Percentiles rank a stretch among this genome's conserved stretches.
These are phyloP conservation scores for Paecilomyces sp. DNA, from an alignment of 2,329 filamentous ascomycete genomes.

Conservation along the genomic window DNA sequence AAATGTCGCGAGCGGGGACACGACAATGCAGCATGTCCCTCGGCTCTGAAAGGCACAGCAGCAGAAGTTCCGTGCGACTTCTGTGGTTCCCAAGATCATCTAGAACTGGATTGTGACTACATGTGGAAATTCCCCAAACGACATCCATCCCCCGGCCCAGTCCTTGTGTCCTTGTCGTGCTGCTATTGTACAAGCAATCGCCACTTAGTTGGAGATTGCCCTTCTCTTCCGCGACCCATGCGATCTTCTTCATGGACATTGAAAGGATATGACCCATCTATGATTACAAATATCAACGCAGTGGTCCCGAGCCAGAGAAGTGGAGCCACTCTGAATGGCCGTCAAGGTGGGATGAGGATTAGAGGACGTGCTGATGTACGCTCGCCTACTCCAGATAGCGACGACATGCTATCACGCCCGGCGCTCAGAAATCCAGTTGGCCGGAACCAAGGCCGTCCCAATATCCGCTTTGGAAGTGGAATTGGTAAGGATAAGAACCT, in stretches of 20 bases:
- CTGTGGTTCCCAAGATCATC: constrained; percentile 51
- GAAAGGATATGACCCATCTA: constrained; percentile 25
- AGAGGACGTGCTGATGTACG: constrained; percentile 26
- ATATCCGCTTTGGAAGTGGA: constrained; percentile 28
- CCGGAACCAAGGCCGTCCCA: constrained; percentile 19
- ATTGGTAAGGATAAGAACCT: constrained; percentile 21
- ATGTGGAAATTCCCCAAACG: constrained; percentile 45
- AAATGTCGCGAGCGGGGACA: constrained; percentile 62
- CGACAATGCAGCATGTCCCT: constrained; percentile 42
- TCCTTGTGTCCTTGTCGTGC: constrained; percentile 38
- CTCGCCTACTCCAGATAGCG: constrained; percentile 24
- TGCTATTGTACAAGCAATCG: constrained; percentile 35
- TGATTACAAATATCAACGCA: constrained; percentile 33
- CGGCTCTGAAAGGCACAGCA: constrained; percentile 52
- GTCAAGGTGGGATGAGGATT: constrained; percentile 23
- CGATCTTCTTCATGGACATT: constrained; percentile 33
- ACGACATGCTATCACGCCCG: constrained; percentile 25
- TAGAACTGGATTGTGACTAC: constrained; percentile 53
- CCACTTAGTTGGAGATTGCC: constrained; percentile 40
- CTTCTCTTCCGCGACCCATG: constrained; percentile 19
- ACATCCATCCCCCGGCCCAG: constrained; percentile 16
- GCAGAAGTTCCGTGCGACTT: constrained; percentile 51
- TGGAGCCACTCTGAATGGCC: constrained; percentile 10
- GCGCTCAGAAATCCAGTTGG: constrained; percentile 19
- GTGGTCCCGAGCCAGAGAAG: constrained; percentile 9